phyloP scores from a whole-genome alignment of 495 filamentous ascomycete genomes.

The Lasiosphaeris hirsuta region DNA sequence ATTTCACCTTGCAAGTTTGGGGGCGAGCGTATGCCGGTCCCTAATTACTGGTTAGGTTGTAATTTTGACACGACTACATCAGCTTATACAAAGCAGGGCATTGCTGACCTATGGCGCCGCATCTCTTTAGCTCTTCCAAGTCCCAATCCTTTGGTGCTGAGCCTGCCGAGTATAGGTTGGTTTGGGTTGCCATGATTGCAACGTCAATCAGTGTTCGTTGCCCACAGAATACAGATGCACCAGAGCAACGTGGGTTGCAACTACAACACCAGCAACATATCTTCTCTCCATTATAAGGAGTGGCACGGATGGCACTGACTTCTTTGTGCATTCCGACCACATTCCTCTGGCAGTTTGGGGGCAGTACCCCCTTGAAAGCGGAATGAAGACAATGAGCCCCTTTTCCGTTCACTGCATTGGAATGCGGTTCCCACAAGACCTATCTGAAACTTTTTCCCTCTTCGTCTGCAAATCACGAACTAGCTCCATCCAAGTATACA shows the following conservation, averaged over 20 bases:
- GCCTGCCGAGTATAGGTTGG: not conserved
- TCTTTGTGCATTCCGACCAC: not conserved
- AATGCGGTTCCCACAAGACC: not conserved
- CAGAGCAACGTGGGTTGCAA: too few species aligned
- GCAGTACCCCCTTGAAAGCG: not conserved
- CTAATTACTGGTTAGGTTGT: not conserved
- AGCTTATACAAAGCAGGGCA: not conserved
- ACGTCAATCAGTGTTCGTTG: not conserved
- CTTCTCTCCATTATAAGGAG: too few species aligned
- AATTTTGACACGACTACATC: not conserved
- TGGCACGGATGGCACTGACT: not conserved
- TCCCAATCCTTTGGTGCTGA: constrained; percentile 31
- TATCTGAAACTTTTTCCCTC: not conserved
- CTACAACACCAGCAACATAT: too few species aligned
- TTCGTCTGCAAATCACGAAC: not conserved
- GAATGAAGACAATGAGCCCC: not conserved
- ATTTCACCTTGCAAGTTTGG: constrained; percentile 26
- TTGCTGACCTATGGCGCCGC: constrained; percentile 31
- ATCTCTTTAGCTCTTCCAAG: constrained; percentile 26
- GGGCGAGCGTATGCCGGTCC: constrained; percentile 9
- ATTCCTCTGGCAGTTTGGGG: not conserved
- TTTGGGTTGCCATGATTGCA: not conserved
- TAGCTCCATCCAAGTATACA: not conserved
- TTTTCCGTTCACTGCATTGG: not conserved
- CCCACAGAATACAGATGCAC: not conserved